These are phyloP conservation scores for Hypoxylon lienhwacheense DNA, from an alignment of 495 filamentous ascomycete species.

Conservation along the genomic window DNA sequence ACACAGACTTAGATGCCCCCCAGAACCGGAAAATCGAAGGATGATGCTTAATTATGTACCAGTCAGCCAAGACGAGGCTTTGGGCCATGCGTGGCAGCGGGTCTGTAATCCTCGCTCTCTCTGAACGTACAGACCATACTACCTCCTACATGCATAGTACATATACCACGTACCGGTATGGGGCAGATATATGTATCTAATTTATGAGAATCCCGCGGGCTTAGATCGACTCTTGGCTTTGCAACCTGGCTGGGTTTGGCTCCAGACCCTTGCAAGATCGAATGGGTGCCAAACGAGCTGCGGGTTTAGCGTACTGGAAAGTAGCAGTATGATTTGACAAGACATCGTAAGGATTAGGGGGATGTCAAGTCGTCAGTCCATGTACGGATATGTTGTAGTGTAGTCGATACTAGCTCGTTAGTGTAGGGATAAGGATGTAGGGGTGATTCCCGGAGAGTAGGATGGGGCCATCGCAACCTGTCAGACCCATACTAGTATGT, in stretches of 20 bases:
- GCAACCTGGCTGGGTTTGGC: conserved; percentile 35
- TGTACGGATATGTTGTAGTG: no score
- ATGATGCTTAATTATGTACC: conserved; percentile 40
- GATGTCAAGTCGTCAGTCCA: no score
- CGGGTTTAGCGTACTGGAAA: conserved; percentile 36
- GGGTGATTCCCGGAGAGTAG: conserved; percentile 31
- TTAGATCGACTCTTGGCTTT: conserved; percentile 38
- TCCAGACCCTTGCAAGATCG: conserved; percentile 31
- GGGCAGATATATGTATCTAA: conserved; percentile 25
- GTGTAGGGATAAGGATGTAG: no score
- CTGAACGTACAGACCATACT: no score
- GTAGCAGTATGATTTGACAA: conserved; percentile 32
- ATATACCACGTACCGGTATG: conserved; percentile 35
- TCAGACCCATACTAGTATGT: no score
- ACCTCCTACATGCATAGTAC: no score
- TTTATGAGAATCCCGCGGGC: conserved; percentile 37
- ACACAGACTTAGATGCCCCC: conserved; percentile 27
- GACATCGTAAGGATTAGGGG: conserved; percentile 13
- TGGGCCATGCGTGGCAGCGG: conserved; percentile 39
- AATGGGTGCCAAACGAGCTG: conserved; percentile 36
- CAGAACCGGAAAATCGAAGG: conserved; percentile 29
- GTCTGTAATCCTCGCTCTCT: conserved; percentile 31
- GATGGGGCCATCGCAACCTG: conserved; percentile 25
- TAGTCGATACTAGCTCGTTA: conserved; percentile 22
- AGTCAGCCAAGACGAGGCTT: conserved; percentile 42